Base-by-base conservation (phyloP, 2,329 filamentous ascomycete genomes). In the Clathrospora elynae region DNA sequence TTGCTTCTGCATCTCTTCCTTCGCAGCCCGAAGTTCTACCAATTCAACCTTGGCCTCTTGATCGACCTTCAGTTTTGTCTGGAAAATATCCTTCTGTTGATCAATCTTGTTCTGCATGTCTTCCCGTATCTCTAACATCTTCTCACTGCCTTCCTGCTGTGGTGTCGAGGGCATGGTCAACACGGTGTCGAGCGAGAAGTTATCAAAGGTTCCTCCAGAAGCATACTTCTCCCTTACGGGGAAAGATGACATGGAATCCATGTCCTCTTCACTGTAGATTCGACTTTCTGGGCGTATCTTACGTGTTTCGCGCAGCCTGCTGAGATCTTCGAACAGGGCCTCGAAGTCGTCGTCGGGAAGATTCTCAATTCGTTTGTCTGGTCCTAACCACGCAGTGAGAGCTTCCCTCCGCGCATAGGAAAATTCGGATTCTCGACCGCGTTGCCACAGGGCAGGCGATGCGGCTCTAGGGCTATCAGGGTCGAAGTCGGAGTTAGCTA, bases 151-250 rank as follows among this genome's bases (percentile, higher is more conserved):
- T 42, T 91, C 89, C 13, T 66, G 89, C 48, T 83, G 88, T 2
- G 93, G 93, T 0, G 92, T 97, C 0, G 90, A 95, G 2, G 93
- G 93, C 79, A 96, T 90, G 0, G 93, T 99, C 35, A 99, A 78
- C 9, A 86, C 87, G 1, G 93, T 99, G 66, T 99, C 93, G 11
- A 99, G 78, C 2, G 92, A 97, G 62, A 96, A 93, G 66, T 95
- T 96, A 71, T 99, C 93, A 38, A 97, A 79, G 0, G 92, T 96
- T 2, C 92, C 92, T 41, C 87, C 93, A 2, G 91, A 96, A 75
- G 96, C 82, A 70, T 97, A 97, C 64, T 97, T 97, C 59, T 99
- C 93, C 36, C 93, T 81, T 19, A 91, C 78, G 2, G 90, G 86
- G 63, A 91, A 96, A 0, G 92, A 96, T 18, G 85, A 87, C 33